These are phyloP conservation scores for Scheffersomyces coipomensis DNA, from an alignment of 805 yeast species.

Conservation along the genomic window DNA sequence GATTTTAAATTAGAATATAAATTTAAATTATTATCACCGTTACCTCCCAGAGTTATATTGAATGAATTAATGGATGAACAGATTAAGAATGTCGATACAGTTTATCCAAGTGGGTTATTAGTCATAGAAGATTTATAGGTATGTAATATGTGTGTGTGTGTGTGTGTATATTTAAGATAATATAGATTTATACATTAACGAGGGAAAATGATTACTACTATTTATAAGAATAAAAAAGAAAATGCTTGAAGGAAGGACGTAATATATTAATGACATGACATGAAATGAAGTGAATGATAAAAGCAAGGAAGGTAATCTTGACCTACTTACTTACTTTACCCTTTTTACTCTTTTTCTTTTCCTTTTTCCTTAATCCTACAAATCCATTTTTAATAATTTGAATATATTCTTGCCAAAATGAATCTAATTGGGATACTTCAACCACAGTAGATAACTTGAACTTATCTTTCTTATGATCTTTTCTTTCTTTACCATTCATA, in stretches of 20 bases:
- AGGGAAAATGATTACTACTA: too few relatives aligned
- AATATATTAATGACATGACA: too few relatives aligned
- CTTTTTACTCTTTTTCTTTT: slow-evolving; percentile 69
- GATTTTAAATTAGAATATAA: slow-evolving; percentile 23
- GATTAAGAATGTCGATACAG: slow-evolving; percentile 59
- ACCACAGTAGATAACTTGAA: slow-evolving; percentile 75
- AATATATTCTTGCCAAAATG: slow-evolving; percentile 77
- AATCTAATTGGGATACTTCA: slow-evolving; percentile 54
- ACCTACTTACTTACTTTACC: slow-evolving; percentile 31
- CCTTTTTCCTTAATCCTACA: slow-evolving; percentile 76
- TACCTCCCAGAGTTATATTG: slow-evolving; percentile 35
- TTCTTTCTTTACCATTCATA: slow-evolving; percentile 42
- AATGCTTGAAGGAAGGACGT: too few relatives aligned
- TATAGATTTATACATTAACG: too few relatives aligned
- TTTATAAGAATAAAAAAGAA: too few relatives aligned
- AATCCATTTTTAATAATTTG: slow-evolving; percentile 69
- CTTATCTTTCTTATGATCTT: slow-evolving; percentile 42
- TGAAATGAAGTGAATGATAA: too few relatives aligned
- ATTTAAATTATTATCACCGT: slow-evolving; percentile 33
- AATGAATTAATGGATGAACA: slow-evolving; percentile 38
- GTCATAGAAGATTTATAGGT: slow-evolving; percentile 53
- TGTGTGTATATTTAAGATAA: too few relatives aligned
- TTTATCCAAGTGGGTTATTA: slow-evolving; percentile 49
- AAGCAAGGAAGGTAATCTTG: too few relatives aligned
- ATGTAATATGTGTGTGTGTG: too few relatives aligned